phyloP scores from a whole-genome alignment of 768 basidiomycete species.

The Pleurotus citrinopileatus region DNA sequence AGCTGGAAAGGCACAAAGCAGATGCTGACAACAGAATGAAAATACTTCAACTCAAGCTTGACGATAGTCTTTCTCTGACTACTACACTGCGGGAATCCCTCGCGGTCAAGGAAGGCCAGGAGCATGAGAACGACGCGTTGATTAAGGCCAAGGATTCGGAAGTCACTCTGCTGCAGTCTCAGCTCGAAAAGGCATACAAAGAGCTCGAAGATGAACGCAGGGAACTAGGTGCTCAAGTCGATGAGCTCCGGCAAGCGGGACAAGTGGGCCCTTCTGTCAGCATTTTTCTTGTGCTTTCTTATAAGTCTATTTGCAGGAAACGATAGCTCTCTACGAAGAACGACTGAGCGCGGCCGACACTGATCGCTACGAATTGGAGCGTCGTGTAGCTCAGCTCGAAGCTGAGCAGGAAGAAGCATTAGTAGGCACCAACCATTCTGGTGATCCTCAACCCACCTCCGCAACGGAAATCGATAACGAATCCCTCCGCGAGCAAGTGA shows the following conservation, averaged over 20 bases:
- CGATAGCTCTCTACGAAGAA: constrained; percentile 94
- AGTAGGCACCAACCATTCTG: constrained; percentile 15
- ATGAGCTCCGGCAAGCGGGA: constrained; percentile 84
- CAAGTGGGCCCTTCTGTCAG: constrained; percentile 51
- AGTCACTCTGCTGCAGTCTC: constrained; percentile 48
- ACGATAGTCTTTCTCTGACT: constrained; percentile 38
- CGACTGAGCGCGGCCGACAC: constrained; percentile 68
- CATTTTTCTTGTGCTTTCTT: neutral
- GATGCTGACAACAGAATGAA: constrained; percentile 40
- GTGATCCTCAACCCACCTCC: constrained; percentile 35
- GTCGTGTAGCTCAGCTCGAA: constrained; percentile 57
- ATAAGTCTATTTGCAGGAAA: constrained; percentile 54
- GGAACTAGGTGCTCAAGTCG: constrained; percentile 72
- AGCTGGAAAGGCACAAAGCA: constrained; percentile 43
- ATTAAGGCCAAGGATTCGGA: constrained; percentile 60
- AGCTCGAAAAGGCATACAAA: constrained; percentile 23
- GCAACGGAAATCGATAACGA: constrained; percentile 96
- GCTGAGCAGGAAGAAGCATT: constrained; percentile 20
- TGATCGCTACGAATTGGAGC: constrained; percentile 77
- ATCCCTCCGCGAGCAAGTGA: constrained; percentile 84
- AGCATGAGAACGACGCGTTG: constrained; percentile 46
- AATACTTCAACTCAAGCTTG: constrained; percentile 29
- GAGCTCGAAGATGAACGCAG: constrained; percentile 52
- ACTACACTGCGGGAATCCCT: constrained; percentile 51
- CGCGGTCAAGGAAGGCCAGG: constrained; percentile 46